A percentile compares a stretch with the other conserved stretches of the same genome.
These are phyloP conservation scores for Phyllosticta citrichinensis DNA, from an alignment of 2,329 filamentous ascomycete species.

Conservation along the genomic window DNA sequence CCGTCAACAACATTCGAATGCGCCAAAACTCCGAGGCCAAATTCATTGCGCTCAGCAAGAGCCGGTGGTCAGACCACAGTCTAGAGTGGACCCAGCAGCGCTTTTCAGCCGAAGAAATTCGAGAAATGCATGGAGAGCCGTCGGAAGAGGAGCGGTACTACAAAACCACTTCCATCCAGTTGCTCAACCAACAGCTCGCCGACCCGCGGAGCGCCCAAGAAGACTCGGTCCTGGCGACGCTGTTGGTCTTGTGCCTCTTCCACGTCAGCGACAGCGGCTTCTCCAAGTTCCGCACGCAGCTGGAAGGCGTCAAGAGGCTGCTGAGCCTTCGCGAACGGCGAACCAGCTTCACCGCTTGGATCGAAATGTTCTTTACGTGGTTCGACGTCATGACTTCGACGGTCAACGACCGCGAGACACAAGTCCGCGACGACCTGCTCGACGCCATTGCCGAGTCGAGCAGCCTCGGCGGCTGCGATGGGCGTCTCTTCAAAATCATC, in stretches of 20 bases:
- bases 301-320: constrained; percentile 86
- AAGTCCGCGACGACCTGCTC: constrained; percentile 55
- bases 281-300: constrained; percentile 86
- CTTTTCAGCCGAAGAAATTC: constrained; percentile 26
- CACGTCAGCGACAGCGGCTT: constrained; percentile 90
- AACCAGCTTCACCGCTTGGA: constrained; percentile 68
- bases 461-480: constrained; percentile 73
- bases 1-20: constrained; percentile 85
- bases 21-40: constrained; percentile 52
- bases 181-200: constrained; percentile 75
- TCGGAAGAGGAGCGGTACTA: constrained; percentile 71
- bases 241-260: constrained; percentile 82
- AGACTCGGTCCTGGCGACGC: constrained; percentile 78
- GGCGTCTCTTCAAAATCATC: constrained; percentile 76
- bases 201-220: constrained; percentile 65
- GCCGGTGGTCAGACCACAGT: constrained; percentile 22
- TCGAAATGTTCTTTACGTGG: constrained; percentile 87
- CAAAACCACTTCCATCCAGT: constrained; percentile 71
- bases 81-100: constrained; percentile 29
- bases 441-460: constrained; percentile 55
- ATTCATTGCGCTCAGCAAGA: constrained; percentile 20
- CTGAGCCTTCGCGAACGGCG: constrained; percentile 59
- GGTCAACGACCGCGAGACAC: constrained; percentile 83
- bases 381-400: constrained; percentile 88
- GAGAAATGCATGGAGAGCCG: constrained; percentile 43